These are phyloP conservation scores for Porpolomopsis calyptriformis DNA, from an alignment of 768 basidiomycete species.

Conservation along the genomic window DNA sequence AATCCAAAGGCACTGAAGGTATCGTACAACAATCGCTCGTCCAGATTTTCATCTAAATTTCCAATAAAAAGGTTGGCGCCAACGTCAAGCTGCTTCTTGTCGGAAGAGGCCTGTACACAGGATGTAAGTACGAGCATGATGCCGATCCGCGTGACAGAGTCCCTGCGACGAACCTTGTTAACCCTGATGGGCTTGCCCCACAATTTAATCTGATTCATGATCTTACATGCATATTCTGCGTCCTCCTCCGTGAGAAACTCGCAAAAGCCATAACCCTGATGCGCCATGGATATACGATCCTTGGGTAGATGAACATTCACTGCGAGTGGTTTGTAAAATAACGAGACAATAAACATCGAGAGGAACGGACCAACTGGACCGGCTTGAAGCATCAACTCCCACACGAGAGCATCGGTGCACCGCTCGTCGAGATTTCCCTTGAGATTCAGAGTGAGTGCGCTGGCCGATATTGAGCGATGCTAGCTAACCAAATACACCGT, in stretches of 20 bases:
- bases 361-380: slow-evolving; percentile 81
- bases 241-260: slow-evolving; percentile 99
- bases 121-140: slow-evolving; percentile 10
- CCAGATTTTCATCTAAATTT: slow-evolving; percentile 89
- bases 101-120: slow-evolving; percentile 73
- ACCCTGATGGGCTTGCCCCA: slow-evolving; percentile 98
- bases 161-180: slow-evolving; percentile 70
- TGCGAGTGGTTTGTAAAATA: slow-evolving; percentile 19
- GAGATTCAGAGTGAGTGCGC: too few species aligned
- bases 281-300: slow-evolving; percentile 95
- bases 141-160: slow-evolving; percentile 4
- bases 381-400: slow-evolving; percentile 99
- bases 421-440: slow-evolving; percentile 97
- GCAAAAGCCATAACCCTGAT: slow-evolving; percentile 99
- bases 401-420: slow-evolving; percentile 85
- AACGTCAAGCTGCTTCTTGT: slow-evolving; percentile 96
- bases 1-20: slow-evolving; percentile 93
- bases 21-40: slow-evolving; percentile 85
- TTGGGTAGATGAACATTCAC: slow-evolving; percentile 98
- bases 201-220: slow-evolving; percentile 99
- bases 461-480: too few species aligned
- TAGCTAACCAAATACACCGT: slow-evolving; percentile 83
- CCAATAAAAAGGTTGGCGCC: slow-evolving; percentile 97
- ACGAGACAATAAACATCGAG: neutral
- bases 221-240: slow-evolving; percentile 99